phyloP scores from a whole-genome alignment of 176 grass and related monocot species.

The Carex pumila region DNA sequence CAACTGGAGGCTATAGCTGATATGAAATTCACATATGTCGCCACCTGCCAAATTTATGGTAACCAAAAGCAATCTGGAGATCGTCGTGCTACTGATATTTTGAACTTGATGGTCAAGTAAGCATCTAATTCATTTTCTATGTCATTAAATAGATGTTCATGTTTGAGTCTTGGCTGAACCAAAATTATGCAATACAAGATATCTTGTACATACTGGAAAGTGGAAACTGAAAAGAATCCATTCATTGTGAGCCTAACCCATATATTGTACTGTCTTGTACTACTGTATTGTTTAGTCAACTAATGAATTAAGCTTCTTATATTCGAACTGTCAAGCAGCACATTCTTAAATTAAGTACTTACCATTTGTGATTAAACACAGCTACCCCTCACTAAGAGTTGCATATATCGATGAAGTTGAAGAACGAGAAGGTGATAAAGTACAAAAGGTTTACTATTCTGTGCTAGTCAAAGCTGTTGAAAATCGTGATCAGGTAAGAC shows the following conservation, averaged over 20 bases:
- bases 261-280: neutral
- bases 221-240: neutral
- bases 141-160: neutral
- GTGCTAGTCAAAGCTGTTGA: slow-evolving; percentile 93
- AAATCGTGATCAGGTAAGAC: slow-evolving; percentile 81
- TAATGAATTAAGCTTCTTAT: neutral
- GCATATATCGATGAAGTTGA: slow-evolving; percentile 98
- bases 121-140: slow-evolving; percentile 5
- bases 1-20: slow-evolving; percentile 79
- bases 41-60: slow-evolving; percentile 87
- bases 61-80: slow-evolving; percentile 96
- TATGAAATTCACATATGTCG: slow-evolving; percentile 89
- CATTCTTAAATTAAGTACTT: slow-evolving; percentile 10
- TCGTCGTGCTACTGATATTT: slow-evolving; percentile 88
- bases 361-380: slow-evolving; percentile 35
- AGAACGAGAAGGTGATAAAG: slow-evolving; percentile 78
- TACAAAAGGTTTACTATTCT: slow-evolving; percentile 86
- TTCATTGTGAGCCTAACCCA: neutral
- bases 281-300: neutral
- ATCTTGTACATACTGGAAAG: neutral
- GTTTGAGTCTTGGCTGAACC: neutral
- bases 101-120: slow-evolving; percentile 99
- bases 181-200: neutral
- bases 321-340: neutral
- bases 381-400: slow-evolving; percentile 81